These are phyloP conservation scores for Gilbertella persicaria DNA, from an alignment of 371 early-diverging fungal genomes.

Conservation along the genomic window DNA sequence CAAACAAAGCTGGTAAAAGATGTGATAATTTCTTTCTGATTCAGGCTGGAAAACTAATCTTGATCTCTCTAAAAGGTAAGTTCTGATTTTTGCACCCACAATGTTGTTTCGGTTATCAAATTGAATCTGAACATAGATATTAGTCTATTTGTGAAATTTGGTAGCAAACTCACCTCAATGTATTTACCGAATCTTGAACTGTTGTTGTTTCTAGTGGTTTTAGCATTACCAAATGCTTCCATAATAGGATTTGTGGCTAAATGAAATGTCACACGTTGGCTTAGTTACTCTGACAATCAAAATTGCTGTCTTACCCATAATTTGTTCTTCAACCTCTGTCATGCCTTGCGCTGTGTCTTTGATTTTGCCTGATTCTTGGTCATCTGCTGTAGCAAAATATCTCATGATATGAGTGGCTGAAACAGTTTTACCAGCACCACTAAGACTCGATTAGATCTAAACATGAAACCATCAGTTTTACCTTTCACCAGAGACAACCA, in stretches of 20 bases:
- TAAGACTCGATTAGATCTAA: slow-evolving; percentile 10
- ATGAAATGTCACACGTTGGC: slow-evolving; percentile 46
- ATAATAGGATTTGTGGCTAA: slow-evolving; percentile 99
- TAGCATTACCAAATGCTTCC: slow-evolving; percentile 99
- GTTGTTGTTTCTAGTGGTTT: slow-evolving; percentile 99
- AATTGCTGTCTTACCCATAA: slow-evolving; percentile 51
- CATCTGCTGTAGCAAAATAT: slow-evolving; percentile 94
- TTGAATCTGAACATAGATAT: slow-evolving; percentile 56
- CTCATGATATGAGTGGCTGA: slow-evolving; percentile 97
- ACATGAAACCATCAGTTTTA: slow-evolving; percentile 17
- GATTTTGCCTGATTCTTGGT: slow-evolving; percentile 53
- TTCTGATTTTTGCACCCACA: slow-evolving; percentile 94
- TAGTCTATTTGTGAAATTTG: neutral
- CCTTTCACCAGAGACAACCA: slow-evolving; percentile 98
- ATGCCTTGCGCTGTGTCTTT: slow-evolving; percentile 51
- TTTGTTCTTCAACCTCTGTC: slow-evolving; percentile 84
- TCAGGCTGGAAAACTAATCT: slow-evolving; percentile 93
- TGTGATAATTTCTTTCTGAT: slow-evolving; percentile 97
- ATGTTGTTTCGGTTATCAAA: slow-evolving; percentile 82
- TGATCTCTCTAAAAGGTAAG: slow-evolving; percentile 98
- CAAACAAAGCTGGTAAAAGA: slow-evolving; percentile 97
- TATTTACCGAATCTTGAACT: slow-evolving; percentile 99
- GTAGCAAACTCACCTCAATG: slow-evolving; percentile 69
- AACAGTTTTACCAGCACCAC: slow-evolving; percentile 96
- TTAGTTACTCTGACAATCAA: too few species aligned